Base-by-base conservation (phyloP, 2,329 filamentous ascomycete species). In the Eutypa lata region DNA sequence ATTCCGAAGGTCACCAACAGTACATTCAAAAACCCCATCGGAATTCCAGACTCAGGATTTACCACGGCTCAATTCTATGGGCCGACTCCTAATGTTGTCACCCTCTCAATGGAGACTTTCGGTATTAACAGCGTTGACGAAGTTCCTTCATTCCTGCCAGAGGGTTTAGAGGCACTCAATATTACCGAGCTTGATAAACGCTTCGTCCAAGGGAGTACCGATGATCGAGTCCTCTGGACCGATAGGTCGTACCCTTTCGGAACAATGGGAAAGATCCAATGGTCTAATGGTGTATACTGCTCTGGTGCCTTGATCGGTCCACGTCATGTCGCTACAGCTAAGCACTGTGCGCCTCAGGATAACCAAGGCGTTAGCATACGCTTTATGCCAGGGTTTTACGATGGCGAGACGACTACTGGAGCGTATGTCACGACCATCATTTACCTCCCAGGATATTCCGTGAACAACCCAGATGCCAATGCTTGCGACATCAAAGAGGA, bases 221-320 rank as follows among this genome's bases (percentile, higher is more conserved):
- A 65, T 46, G 52, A 65, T 51, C 62, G 62, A 8, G 45, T 57
- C 24, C 51, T 57, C 21, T 61, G 53, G 56, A 54, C 53, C 10
- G 46, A 57, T 37, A 51, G 35, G 16, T 47, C 48, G 3, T 63
- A 60, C 48, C 62, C 61, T 10, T 65, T 51, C 51, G 51, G 50
- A 18, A 47, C 60, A 14, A 57, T 63, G 50, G 63, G 64, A 2
- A 55, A 57, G 18, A 53, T 66, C 24, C 33, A 53, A 11, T 60
- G 60, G 50, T 57, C 51, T 33, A 57, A 54, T 33, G 63, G 63
- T 3, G 51, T 58, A 22, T 57, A 53, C 44, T 66, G 64, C 55
- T 64, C 61, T 2, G 64, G 61, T n/a, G 60, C 63, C 6, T 53
- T 66, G 18, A 57, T 66, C 44, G 65, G 65, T 3, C 61, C 65